phyloP scores from a whole-genome alignment of 768 basidiomycete genomes.

The Clitopilus hobsonii region DNA sequence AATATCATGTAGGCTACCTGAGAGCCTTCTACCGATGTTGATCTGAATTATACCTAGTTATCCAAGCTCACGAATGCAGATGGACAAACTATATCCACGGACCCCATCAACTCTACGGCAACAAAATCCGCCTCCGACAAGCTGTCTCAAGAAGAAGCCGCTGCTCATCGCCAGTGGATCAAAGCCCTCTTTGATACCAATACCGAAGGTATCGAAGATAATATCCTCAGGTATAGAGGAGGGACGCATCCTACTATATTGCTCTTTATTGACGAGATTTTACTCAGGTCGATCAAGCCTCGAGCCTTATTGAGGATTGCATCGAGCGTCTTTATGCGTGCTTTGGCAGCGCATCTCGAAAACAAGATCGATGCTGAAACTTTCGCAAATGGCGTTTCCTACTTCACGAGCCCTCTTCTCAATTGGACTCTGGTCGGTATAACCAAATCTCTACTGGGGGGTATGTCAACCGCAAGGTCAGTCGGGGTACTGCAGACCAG shows the following conservation, averaged over 20 bases:
- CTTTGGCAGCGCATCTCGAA: slow-evolving; percentile 42
- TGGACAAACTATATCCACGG: slow-evolving; percentile 39
- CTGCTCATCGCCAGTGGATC: slow-evolving; percentile 55
- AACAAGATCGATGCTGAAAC: slow-evolving; percentile 64
- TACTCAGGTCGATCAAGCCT: slow-evolving; percentile 61
- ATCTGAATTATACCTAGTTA: neutral
- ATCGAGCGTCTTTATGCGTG: slow-evolving; percentile 60
- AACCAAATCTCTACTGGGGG: slow-evolving; percentile 55
- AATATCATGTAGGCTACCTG: slow-evolving; percentile 49
- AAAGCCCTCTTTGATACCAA: slow-evolving; percentile 74
- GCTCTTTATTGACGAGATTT: neutral
- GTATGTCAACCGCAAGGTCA: slow-evolving; percentile 55
- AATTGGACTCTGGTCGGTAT: slow-evolving; percentile 81
- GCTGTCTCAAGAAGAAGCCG: slow-evolving; percentile 36
- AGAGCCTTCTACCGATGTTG: too few species aligned
- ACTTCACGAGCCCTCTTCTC: slow-evolving; percentile 68
- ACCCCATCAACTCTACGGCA: slow-evolving; percentile 47
- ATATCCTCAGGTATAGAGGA: slow-evolving; percentile 50
- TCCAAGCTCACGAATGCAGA: slow-evolving; percentile 22
- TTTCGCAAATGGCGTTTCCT: slow-evolving; percentile 71
- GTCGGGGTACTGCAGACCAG: too few species aligned
- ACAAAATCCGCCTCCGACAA: slow-evolving; percentile 34
- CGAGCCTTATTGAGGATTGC: slow-evolving; percentile 64
- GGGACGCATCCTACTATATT: neutral
- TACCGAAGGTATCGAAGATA: slow-evolving; percentile 83